Evolutionary conservation across 75 land plant genomes (phyloP), one percentile per base, ranked within the genome.

Genomic region (Pseudotsuga menziesii): DNA sequence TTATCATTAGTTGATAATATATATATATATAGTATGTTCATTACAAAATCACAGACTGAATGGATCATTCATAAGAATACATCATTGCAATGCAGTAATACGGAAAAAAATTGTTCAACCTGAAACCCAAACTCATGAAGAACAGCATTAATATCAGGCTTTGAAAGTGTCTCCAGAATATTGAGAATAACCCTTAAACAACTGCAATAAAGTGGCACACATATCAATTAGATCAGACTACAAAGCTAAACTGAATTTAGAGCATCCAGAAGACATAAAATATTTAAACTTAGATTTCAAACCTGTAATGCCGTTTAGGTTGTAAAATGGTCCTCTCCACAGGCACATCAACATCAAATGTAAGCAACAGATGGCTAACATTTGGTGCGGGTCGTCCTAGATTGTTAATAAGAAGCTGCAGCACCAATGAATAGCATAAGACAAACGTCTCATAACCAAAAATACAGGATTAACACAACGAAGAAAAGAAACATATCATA

Each of bases 231-330:
- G 2, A 39, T 39, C 41, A 39, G 41, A 39, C 41, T 39, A 39
- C 41, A 39, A 39, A 39, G 4, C 41, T 39, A 39, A 39, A 39
- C 41, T 39, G 41, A 39, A 39, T 39, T 39, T 4, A 39, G 4
- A 39, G 4, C 4, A 39, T 39, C 41, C 41, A 39, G 41, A 39
- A 39, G 41, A 39, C 76, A 22, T 58, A 19, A 17, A 67, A 13
- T 5, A 9, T 57, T 2, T 5, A 12, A 55, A 54, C 4, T 16
- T 25, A 23, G 5, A 25, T 14, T 73, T 12, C 9, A 23, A 74
- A 90, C 99, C 99, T 97, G 86, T 86, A 97, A 77, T 90, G 89
- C 61, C 85, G 87, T 78, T 92, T 94, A 79, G 99, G 99, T 80
- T 97, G 99, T 52, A 97, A 86, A 27, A 89, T 57, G 20, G 95